phyloP scores from a whole-genome alignment of 805 yeast genomes.

The Yarrowia deformans region DNA sequence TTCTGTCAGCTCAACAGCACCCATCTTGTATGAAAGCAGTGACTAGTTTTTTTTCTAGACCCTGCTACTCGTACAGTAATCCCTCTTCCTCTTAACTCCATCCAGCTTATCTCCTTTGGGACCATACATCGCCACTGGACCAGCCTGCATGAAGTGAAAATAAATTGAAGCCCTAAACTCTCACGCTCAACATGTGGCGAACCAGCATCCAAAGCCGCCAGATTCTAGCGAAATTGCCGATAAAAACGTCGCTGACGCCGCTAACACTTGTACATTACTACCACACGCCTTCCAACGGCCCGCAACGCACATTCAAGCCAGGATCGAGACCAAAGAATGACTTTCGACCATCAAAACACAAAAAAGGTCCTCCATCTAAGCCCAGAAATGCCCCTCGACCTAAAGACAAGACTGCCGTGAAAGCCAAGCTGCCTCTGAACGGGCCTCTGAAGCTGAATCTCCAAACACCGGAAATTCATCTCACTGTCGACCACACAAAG shows the following conservation, averaged over 20 bases:
- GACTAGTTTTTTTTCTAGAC: too few species aligned
- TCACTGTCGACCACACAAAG: constrained; percentile 22
- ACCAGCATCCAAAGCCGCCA: constrained; percentile 19
- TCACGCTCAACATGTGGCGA: constrained; percentile 33
- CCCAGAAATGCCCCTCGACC: constrained; percentile 29
- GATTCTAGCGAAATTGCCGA: neutral
- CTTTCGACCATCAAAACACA: neutral
- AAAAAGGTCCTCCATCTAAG: neutral
- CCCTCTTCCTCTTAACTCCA: constrained; percentile 5
- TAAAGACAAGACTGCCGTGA: neutral
- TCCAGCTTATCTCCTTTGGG: constrained; percentile 24
- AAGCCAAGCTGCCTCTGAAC: neutral
- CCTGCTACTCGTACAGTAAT: too few species aligned
- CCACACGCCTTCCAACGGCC: neutral
- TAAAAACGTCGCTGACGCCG: constrained; percentile 4
- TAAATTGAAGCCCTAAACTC: constrained; percentile 26
- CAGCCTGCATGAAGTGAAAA: constrained; percentile 33
- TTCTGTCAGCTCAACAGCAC: too few species aligned
- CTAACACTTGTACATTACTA: neutral
- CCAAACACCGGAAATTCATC: neutral
- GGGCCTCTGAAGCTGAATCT: constrained; percentile 12
- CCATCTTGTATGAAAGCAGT: too few species aligned
- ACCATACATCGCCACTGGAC: constrained; percentile 6
- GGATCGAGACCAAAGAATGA: constrained; percentile 19
- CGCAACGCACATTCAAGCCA: neutral